Evolutionary conservation across 2,329 filamentous ascomycete genomes (phyloP), one percentile per base, ranked within the genome.

Genomic region (Pseudopyrenochaeta lycopersici): DNA sequence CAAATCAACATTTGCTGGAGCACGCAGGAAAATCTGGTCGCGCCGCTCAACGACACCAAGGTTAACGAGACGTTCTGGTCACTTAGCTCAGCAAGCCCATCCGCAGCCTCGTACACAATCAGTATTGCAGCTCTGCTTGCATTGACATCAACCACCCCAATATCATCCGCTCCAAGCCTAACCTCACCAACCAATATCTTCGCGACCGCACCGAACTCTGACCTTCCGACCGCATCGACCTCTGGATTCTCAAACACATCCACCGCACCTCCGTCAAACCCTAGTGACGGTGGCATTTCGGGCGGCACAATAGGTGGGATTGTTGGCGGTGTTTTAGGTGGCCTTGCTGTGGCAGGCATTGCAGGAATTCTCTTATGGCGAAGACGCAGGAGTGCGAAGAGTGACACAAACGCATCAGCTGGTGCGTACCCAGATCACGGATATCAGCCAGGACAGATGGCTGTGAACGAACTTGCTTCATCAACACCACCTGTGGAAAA

Each of bases 1-100:
- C 65, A 68, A 48, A 63, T 66, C 46, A 66, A 68, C 45, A 66
- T 68, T 14, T 70, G 66, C 56, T 70, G 65, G 65, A 59, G 55
- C 11, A 56, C 48, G 17, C 20, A 49, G 9, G 23, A 46, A 7
- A 66, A 67, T 43, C 54, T 56, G 5, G 32, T 66, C 18, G 52
- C 49, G 14, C 52, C 52, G 38, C 20, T 63, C 10, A 46, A 56
- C 9, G 35, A 39, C 10, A 52, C 56, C 6, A 20, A 42, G 15
- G 30, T 62, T n/a, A 67, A 67, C 44, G 49, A 55, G 31, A 64
- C 59, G 7, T 66, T 49, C 47, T 58, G 57, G 2, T 68, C 65
- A 1, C 54, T 68, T 10, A 43, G 38, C 17, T 62, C 62, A 2
- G 60, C 52, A 6, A 27, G 35, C 9, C 63, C 65, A 1, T 43